Base-by-base conservation (phyloP, 2,329 filamentous ascomycete species). In the Arthrobotrys pseudoclavata region DNA sequence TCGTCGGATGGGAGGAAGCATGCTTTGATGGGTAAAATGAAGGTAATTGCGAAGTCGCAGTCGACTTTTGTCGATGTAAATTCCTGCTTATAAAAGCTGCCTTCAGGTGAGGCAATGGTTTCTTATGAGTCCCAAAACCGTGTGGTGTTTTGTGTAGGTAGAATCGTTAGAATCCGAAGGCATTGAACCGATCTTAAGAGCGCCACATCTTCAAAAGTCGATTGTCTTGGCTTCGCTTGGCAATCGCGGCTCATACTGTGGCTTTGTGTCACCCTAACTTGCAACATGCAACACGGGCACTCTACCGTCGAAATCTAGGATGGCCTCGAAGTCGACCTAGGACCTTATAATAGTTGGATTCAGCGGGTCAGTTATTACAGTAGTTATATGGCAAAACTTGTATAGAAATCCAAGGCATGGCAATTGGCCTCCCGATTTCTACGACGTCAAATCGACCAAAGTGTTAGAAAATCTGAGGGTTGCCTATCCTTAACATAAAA, bases 171-270 rank as follows among this genome's bases (percentile, higher is more conserved):
- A n/a, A n/a, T n/a, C n/a, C n/a, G n/a, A n/a, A n/a, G n/a, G n/a
- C n/a, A n/a, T n/a, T n/a, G 7, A 29, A 29, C 7, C 7, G 26
- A 29, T 29, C 7, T 50, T 50, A 1, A 50, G 12, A 1, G 48
- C 48, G 48, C 48, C 48, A 52, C 48, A 31, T 26, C 50, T 53
- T 31, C 50, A 53, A 53, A 53, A 34, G 50, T 29, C 26, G 24
- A 26, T 50, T 26, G 12, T 50, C 20, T 50, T 50, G 22, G 47
- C 47, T 26, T 24, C 1, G 12, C 48, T 52, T 52, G 48, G 22
- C 48, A 24, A n/a, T 9, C 18, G 50, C 15, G 50, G 50, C 50
- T 53, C 3, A 5, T 2, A 1, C 1, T 53, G 50, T 34, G 26
- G 26, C 48, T 52, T 52, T 52, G 24, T 52, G 48, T 52, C 48